Percentiles rank a stretch among this genome's conserved stretches.
phyloP scores from a whole-genome alignment of 2,329 filamentous ascomycete species.

The Scedosporium boydii region DNA sequence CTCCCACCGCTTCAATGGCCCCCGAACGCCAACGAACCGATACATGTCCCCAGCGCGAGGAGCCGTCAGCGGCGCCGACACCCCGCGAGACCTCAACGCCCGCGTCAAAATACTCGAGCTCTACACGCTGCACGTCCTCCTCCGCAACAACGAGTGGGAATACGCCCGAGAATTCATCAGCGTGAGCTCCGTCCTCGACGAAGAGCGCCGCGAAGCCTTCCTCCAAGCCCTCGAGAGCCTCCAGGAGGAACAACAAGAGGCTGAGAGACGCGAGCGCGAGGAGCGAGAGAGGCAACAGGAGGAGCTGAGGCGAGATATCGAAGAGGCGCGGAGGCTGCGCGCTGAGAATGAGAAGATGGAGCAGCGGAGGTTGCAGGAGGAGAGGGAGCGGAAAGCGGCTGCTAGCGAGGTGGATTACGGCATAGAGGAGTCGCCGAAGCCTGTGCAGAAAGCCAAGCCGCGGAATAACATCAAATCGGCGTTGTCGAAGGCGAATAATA shows the following conservation, averaged over 20 bases:
- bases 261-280: slow-evolving; percentile 55
- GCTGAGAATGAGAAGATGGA: slow-evolving; percentile 51
- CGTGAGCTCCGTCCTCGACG: slow-evolving; percentile 78
- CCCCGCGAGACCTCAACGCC: slow-evolving; percentile 73
- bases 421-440: slow-evolving; percentile 45
- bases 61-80: slow-evolving; percentile 57
- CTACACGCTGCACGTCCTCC: slow-evolving; percentile 90
- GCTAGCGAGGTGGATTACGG: slow-evolving; percentile 60
- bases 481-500: slow-evolving; percentile 16
- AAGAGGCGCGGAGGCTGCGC: slow-evolving; percentile 44
- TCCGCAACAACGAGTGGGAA: slow-evolving; percentile 90
- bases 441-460: slow-evolving; percentile 14
- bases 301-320: slow-evolving; percentile 43
- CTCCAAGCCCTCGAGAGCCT: slow-evolving; percentile 75
- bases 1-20: slow-evolving; percentile 45
- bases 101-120: slow-evolving; percentile 89
- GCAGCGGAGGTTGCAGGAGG: slow-evolving; percentile 41
- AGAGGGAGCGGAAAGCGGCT: slow-evolving; percentile 33
- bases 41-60: slow-evolving; percentile 37
- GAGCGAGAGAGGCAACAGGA: slow-evolving; percentile 48
- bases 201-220: slow-evolving; percentile 84
- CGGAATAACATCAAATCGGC: slow-evolving; percentile 15
- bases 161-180: slow-evolving; percentile 87
- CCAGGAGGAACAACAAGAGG: slow-evolving; percentile 71
- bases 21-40: slow-evolving; percentile 24